Base-by-base conservation (phyloP, 2,329 filamentous ascomycete species). In the Teratosphaeria gauchensis region DNA sequence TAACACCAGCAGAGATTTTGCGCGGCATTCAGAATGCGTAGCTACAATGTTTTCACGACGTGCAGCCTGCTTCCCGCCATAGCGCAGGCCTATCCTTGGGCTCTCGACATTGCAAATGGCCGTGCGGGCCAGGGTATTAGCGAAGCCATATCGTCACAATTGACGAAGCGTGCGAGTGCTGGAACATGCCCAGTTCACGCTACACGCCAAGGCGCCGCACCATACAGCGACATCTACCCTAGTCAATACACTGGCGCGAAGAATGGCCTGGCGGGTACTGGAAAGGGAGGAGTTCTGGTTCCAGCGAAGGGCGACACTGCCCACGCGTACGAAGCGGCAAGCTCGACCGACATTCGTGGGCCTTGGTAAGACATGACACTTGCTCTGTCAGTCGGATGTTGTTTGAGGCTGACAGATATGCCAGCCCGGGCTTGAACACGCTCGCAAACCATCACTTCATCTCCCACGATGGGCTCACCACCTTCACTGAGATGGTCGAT, bases 381-480 rank as follows among this genome's bases (percentile, higher is more conserved):
- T 14, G 28, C 9, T 11, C 14, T 35, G 33, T 9, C 42, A 21
- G n/a, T 0, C n/a, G 3, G 42, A n/a, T 21, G 16, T 19, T 21
- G 7, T 6, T 19, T 48, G 42, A 48, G 19, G 9, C 42, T 48
- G 42, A 48, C 42, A 3, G 42, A 19, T 19, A 2, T 32, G 8
- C 14, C 24, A 53, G 57, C 28, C 58, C 74, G 8, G 74, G 73
- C 21, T 58, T 76, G 53, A 76, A 76, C 53, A 67, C 73, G 9
- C 68, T 71, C 28, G 74, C 74, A 14, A 76, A 76, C 56, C 72
- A 74, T 59, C 67, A 69, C 63, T 75, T 75, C 65, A 64, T 75
- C 8, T 68, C 72, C 51, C 73, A 69, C 53, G 73, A 76, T 58
- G 74, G 74, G 38, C 68, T 75, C 31, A 72, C 71, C 9, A 75